These are phyloP conservation scores for Lactarius deliciosus DNA, from an alignment of 768 basidiomycete species.

Conservation along the genomic window DNA sequence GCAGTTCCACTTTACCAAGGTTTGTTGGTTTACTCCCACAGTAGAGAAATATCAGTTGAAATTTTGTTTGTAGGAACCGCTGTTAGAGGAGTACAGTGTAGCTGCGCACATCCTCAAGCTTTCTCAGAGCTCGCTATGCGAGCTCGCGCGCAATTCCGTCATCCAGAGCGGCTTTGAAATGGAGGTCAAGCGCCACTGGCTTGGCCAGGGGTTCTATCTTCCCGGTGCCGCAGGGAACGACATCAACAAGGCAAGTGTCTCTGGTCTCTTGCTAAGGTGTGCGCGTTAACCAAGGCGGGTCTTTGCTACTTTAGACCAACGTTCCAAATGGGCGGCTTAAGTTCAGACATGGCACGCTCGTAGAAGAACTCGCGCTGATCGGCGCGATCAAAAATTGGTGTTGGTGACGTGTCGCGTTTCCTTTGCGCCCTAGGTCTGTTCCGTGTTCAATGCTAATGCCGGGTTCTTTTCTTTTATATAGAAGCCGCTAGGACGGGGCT, in stretches of 20 bases:
- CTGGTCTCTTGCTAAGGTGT: conserved; percentile 4
- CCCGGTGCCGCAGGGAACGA: conserved; percentile 93
- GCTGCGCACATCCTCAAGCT: conserved; percentile 98
- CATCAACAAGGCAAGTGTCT: conserved; percentile 74
- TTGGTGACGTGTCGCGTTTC: background rate
- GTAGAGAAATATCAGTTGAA: background rate
- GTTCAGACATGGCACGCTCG: conserved; percentile 87
- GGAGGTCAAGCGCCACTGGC: conserved; percentile 95
- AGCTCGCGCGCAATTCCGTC: conserved; percentile 97
- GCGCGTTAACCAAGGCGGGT: background rate
- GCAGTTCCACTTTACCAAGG: conserved; percentile 99
- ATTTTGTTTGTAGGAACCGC: conserved; percentile 63
- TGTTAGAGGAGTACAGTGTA: conserved; percentile 96
- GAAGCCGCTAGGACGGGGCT: background rate
- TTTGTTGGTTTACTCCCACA: conserved; percentile 30
- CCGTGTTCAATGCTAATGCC: background rate
- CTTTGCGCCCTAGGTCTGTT: no score
- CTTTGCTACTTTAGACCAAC: conserved; percentile 67
- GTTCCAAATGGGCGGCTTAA: conserved; percentile 88
- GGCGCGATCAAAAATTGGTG: conserved; percentile 21
- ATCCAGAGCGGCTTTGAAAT: conserved; percentile 98
- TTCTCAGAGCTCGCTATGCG: conserved; percentile 90
- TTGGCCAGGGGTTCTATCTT: conserved; percentile 91
- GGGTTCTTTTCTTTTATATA: background rate
- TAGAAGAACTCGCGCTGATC: conserved; percentile 81